phyloP scores from a whole-genome alignment of 768 basidiomycete species.

The Gloeostereum incarnatum region DNA sequence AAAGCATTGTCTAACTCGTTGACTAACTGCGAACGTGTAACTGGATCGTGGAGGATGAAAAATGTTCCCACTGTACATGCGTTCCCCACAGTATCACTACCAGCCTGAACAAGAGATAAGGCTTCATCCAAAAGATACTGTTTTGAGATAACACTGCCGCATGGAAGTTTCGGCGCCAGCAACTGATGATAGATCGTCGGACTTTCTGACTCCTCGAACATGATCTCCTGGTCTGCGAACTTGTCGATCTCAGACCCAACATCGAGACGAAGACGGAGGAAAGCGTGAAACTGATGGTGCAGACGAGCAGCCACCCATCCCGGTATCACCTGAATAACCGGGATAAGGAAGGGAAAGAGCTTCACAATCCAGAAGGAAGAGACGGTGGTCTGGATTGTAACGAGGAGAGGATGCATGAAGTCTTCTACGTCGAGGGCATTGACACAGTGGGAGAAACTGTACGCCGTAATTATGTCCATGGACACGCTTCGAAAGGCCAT shows the following conservation, averaged over 20 bases:
- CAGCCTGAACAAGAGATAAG: constrained; percentile 25
- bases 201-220: constrained; percentile 7
- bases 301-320: constrained; percentile 6
- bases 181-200: constrained; percentile 14
- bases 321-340: constrained; percentile 8
- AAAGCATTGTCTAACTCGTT: constrained; percentile 24
- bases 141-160: constrained; percentile 7
- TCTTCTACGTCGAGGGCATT: constrained; percentile 20
- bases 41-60: constrained; percentile 22
- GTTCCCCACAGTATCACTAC: constrained; percentile 28
- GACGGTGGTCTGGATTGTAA: constrained; percentile 19
- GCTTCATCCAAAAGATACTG: constrained; percentile 20
- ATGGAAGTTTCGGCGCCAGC: constrained; percentile 6
- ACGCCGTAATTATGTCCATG: constrained; percentile 32
- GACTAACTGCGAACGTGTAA: constrained; percentile 16
- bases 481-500: constrained; percentile 31
- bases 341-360: constrained; percentile 19
- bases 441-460: constrained; percentile 26
- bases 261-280: constrained; percentile 6
- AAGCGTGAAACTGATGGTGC: constrained; percentile 6
- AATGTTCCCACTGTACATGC: constrained; percentile 27
- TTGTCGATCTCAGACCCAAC: constrained; percentile 10
- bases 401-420: constrained; percentile 24
- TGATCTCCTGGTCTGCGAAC: constrained; percentile 7
- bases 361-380: constrained; percentile 21